A percentile compares a stretch with the other conserved stretches of the same genome.
Evolutionary conservation across 495 filamentous ascomycete species (phyloP).

Genomic region (Trypethelium eluteriae): DNA sequence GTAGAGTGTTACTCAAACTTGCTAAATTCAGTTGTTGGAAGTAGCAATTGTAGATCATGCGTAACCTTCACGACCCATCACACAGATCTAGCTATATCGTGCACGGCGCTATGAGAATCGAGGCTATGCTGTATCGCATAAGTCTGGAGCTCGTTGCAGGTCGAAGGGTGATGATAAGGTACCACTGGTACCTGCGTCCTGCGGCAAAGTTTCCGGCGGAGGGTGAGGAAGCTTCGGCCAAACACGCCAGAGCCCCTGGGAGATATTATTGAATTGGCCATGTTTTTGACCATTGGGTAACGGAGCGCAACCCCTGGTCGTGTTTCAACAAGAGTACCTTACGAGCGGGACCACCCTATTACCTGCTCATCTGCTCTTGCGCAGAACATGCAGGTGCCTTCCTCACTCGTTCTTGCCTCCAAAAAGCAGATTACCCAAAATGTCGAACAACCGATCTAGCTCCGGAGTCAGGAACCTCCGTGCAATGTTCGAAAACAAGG

Average conservation of each 20-base stretch:
- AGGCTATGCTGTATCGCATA: too few relatives aligned
- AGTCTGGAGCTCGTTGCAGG: too few relatives aligned
- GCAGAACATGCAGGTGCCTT: neutral
- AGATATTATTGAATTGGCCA: neutral
- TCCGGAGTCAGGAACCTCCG: slow-evolving; percentile 64
- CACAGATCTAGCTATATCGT: too few relatives aligned
- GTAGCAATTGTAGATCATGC: neutral
- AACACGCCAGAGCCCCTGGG: neutral
- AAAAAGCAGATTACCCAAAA: slow-evolving; percentile 21
- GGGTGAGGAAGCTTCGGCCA: too few relatives aligned
- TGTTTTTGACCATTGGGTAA: neutral
- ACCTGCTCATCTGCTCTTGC: neutral
- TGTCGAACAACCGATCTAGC: slow-evolving; percentile 43
- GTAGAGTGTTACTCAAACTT: neutral
- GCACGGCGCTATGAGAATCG: too few relatives aligned
- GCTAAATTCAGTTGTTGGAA: neutral
- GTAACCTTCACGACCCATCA: too few relatives aligned
- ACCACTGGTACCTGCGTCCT: too few relatives aligned
- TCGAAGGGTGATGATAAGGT: too few relatives aligned
- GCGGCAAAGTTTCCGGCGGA: too few relatives aligned
- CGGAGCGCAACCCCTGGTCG: neutral
- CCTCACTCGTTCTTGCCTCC: neutral
- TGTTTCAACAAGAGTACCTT: neutral
- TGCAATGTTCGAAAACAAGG: slow-evolving; percentile 76
- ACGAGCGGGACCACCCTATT: too few relatives aligned